Conservation (phyloP, 257 asterid species). For the Marsdenia floribunda region DNA sequence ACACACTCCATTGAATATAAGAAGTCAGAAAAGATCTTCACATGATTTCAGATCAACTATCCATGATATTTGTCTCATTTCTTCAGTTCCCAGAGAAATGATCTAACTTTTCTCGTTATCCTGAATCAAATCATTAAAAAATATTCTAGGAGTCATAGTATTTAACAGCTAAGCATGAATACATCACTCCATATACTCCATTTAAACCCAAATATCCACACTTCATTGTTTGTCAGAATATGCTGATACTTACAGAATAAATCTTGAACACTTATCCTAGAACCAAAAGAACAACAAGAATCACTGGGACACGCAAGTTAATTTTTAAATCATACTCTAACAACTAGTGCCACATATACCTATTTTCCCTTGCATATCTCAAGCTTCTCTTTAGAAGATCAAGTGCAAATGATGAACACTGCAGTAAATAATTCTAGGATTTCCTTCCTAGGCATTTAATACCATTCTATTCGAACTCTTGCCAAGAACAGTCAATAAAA, state of each 20-base stretch:
- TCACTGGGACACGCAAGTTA: neutral
- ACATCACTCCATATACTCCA: neutral
- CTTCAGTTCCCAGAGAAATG: too few species aligned
- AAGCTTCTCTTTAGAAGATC: neutral
- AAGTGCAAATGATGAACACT: neutral
- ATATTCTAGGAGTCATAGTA: too few species aligned
- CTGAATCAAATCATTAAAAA: too few species aligned
- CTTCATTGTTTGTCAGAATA: neutral
- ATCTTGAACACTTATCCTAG: neutral
- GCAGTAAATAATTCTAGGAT: neutral
- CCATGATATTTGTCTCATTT: too few species aligned
- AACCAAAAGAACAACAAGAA: neutral
- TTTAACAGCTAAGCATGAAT: too few species aligned
- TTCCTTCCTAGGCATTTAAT: neutral
- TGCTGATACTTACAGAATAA: neutral
- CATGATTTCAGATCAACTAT: too few species aligned
- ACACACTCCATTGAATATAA: too few species aligned
- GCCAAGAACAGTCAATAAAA: neutral
- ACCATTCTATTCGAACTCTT: too few species aligned
- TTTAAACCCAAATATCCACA: neutral
- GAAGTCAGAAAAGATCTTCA: too few species aligned
- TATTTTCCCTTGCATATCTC: neutral
- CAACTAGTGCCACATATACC: neutral
- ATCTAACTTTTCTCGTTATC: too few species aligned
- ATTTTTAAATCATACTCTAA: neutral